Conservation (phyloP, 2,329 filamentous ascomycete species). For the Westerdykella sp. region DNA sequence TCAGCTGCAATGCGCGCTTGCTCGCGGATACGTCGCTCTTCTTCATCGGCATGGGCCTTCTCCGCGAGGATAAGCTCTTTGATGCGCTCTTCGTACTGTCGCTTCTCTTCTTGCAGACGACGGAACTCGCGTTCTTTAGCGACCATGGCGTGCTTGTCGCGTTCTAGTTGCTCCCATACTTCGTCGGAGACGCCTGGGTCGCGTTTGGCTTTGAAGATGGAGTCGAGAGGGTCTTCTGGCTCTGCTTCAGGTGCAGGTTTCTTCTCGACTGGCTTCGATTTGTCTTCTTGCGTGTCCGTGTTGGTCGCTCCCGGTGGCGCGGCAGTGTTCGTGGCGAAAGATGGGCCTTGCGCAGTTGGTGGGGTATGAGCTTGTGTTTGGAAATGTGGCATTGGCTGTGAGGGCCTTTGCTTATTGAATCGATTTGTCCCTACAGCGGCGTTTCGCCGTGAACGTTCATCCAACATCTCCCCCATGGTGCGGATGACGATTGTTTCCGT, state of each 20-base stretch:
- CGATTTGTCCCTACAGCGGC: conserved; percentile 15
- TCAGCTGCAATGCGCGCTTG: conserved; percentile 14
- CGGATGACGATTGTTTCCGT: conserved; percentile 19
- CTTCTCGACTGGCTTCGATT: no score
- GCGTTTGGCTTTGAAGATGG: conserved; percentile 26
- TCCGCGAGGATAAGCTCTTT: conserved; percentile 25
- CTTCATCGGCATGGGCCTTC: conserved; percentile 20
- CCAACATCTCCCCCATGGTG: conserved; percentile 28
- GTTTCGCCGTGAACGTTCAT: conserved; percentile 24
- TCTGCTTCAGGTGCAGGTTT: no score
- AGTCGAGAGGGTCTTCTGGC: no score
- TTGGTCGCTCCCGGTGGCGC: no score
- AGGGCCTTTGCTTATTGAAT: conserved; percentile 1
- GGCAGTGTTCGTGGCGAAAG: not conserved
- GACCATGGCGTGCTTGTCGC: conserved; percentile 38
- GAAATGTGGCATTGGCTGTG: conserved; percentile 4
- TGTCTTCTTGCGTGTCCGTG: no score
- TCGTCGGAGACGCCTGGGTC: conserved; percentile 56
- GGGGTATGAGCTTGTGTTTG: not conserved
- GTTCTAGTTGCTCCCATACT: conserved; percentile 56
- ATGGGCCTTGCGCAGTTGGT: not conserved
- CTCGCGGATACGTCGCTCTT: conserved; percentile 17
- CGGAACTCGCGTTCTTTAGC: conserved; percentile 35
- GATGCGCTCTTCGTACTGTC: conserved; percentile 13
- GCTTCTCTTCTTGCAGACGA: conserved; percentile 24